Evolutionary conservation across 352 stramenopile genomes (phyloP), one percentile per base, ranked within the genome.

Genomic region (Globisporangium paroecandrum): DNA sequence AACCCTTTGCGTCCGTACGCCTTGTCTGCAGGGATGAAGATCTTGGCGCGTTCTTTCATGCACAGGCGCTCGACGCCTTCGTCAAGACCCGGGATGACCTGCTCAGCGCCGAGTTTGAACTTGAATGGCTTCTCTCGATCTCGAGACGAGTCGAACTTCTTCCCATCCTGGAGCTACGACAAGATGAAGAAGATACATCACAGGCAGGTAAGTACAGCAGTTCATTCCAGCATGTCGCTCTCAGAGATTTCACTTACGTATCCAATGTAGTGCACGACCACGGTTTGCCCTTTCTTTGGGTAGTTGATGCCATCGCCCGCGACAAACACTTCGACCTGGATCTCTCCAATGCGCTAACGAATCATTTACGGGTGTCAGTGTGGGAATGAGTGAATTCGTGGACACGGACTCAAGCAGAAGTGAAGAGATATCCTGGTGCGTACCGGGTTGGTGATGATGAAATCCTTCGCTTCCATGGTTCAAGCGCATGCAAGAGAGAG

Each of bases 271-370:
- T 97, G 90, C 20, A 97, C 76, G 13, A 91, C 81, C 9, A 97
- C 89, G 27, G 82, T 95, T 38, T 96, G 84, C 8, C 90, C 90
- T 68, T 91, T 93, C 49, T 83, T 91, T 13, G 90, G 90, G 71
- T 97, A 97, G 67, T 95, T 97, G 69, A 96, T 84, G 5, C 90
- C 90, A 73, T 97, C 89, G n/a, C 91, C 91, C 1, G 89, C 90
- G 9, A 93, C 81, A 68, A 96, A 95, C 15, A 97, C 91, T 69
- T 96, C 90, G 9, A 97, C 85, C 65, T 92, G 85, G 32, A 97
- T 89, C 63, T 95, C 82, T 6, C 86, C 79, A 49, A 75, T 64
- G 29, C 80, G 84, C 83, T 90, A 22, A 27, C 15, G 18, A 24
- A 18, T 8, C 7, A 24, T 38, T 38, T 38, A 43, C 10, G 3